Conservation (phyloP, 1,284 basidiomycete genomes). For the Ustilago loliicola region DNA sequence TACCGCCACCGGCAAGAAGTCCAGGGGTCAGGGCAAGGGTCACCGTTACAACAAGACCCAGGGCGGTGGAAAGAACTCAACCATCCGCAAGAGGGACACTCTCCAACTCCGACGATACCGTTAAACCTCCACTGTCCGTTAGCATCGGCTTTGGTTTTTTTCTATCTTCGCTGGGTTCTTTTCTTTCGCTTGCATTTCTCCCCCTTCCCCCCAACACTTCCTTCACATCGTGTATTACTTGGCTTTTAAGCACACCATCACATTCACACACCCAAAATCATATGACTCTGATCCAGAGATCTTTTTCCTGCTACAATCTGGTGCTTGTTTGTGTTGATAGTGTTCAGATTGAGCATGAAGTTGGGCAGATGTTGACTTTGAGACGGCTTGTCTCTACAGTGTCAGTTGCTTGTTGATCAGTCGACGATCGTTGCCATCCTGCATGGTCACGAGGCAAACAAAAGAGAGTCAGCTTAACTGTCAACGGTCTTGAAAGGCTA, state of each 20-base stretch:
- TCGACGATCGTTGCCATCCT: slow-evolving; percentile 41
- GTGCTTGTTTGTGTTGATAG: not conserved
- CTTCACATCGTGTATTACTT: slow-evolving; percentile 24
- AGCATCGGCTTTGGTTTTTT: not conserved
- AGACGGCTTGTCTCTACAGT: not conserved
- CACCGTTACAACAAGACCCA: slow-evolving; percentile 92
- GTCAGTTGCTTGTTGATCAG: not conserved
- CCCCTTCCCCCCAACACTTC: not conserved
- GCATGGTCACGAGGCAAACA: not conserved
- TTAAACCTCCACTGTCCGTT: slow-evolving; percentile 73
- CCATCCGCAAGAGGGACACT: slow-evolving; percentile 89
- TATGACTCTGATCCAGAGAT: slow-evolving; percentile 1
- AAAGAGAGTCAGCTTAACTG: not conserved
- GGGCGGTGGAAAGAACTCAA: slow-evolving; percentile 78
- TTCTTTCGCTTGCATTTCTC: slow-evolving; percentile 10
- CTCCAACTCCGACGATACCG: slow-evolving; percentile 98
- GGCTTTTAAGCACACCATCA: not conserved
- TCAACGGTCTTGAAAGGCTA: not conserved
- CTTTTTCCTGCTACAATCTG: not conserved
- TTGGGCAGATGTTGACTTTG: too few species aligned
- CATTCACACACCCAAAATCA: slow-evolving; percentile 17
- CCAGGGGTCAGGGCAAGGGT: slow-evolving; percentile 81
- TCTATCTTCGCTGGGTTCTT: not conserved
- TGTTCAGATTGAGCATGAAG: not conserved
- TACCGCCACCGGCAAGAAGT: slow-evolving; percentile 92